Evolutionary conservation across 2,329 filamentous ascomycete genomes (phyloP).

Genomic region (Mariannaea elegans): DNA sequence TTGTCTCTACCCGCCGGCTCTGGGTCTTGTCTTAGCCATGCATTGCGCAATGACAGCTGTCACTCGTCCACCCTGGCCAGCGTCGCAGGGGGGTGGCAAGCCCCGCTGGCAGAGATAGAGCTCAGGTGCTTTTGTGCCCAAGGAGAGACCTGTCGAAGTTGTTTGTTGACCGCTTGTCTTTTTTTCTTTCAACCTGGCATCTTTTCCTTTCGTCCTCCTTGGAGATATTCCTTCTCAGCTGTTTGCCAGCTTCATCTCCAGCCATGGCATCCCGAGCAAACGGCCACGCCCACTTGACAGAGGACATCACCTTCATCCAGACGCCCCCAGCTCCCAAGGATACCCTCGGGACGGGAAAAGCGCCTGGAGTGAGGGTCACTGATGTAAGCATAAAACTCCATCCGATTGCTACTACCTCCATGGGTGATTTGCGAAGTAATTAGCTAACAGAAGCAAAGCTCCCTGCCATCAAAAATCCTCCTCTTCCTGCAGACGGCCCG

Average conservation of each 20-base stretch:
- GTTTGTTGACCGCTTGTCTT: slow-evolving; percentile 30
- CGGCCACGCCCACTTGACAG: slow-evolving; percentile 31
- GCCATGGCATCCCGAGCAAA: slow-evolving; percentile 31
- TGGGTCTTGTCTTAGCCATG: neutral
- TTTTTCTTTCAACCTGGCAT: slow-evolving; percentile 4
- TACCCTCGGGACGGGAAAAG: slow-evolving; percentile 24
- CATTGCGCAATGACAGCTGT: slow-evolving; percentile 14
- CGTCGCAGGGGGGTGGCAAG: slow-evolving; percentile 18
- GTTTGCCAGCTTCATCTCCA: neutral
- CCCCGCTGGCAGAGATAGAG: slow-evolving; percentile 27
- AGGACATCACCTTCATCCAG: slow-evolving; percentile 35
- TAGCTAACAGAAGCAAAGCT: slow-evolving; percentile 63
- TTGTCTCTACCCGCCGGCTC: neutral
- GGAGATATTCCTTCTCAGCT: neutral
- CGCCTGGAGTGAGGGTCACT: slow-evolving; percentile 30
- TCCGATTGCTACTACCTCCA: neutral
- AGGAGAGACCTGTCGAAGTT: slow-evolving; percentile 8
- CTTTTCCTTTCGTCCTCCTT: neutral
- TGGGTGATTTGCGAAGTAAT: neutral
- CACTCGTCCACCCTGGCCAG: slow-evolving; percentile 6
- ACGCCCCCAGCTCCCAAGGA: slow-evolving; percentile 30
- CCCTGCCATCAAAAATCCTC: slow-evolving; percentile 88
- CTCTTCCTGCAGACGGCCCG: slow-evolving; percentile 85
- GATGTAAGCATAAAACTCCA: slow-evolving; percentile 19
- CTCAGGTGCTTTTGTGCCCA: slow-evolving; percentile 33